phyloP scores from a whole-genome alignment of 2,329 filamentous ascomycete genomes.

The Xylaria sp. region DNA sequence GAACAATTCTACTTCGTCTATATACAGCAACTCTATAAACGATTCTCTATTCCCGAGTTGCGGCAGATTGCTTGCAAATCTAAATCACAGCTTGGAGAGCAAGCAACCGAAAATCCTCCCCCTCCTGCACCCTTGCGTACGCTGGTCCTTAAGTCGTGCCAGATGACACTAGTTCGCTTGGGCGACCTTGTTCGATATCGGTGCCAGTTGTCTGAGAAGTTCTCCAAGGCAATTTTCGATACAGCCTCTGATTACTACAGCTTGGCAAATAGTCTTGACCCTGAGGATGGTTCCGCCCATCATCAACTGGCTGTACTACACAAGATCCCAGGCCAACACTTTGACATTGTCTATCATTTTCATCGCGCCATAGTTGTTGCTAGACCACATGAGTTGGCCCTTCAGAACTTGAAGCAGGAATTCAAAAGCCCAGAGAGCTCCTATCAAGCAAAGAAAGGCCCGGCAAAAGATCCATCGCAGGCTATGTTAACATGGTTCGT shows the following conservation, averaged over 20 bases:
- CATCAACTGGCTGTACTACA: slow-evolving; percentile 92
- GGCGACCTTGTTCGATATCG: slow-evolving; percentile 92
- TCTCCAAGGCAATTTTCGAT: slow-evolving; percentile 72
- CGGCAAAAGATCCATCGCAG: slow-evolving; percentile 60
- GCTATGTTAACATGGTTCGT: slow-evolving; percentile 82
- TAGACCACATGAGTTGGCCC: slow-evolving; percentile 75
- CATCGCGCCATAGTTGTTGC: slow-evolving; percentile 80
- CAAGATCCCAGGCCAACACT: slow-evolving; percentile 76
- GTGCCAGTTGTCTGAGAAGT: slow-evolving; percentile 71
- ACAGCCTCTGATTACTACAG: slow-evolving; percentile 83
- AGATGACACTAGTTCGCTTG: slow-evolving; percentile 82
- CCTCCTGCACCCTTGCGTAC: slow-evolving; percentile 53
- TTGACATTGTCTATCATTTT: slow-evolving; percentile 87
- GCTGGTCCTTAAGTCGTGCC: slow-evolving; percentile 75
- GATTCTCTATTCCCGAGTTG: slow-evolving; percentile 60
- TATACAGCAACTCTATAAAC: slow-evolving; percentile 74
- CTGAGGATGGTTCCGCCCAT: slow-evolving; percentile 79
- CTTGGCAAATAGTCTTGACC: slow-evolving; percentile 78
- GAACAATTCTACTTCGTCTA: slow-evolving; percentile 89
- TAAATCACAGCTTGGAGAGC: slow-evolving; percentile 51
- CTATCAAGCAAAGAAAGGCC: slow-evolving; percentile 40
- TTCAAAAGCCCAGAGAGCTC: slow-evolving; percentile 63
- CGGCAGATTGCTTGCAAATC: slow-evolving; percentile 51
- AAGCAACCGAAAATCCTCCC: slow-evolving; percentile 51
- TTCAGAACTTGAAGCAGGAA: slow-evolving; percentile 78